Conservation (phyloP, 2,329 filamentous ascomycete species). For the Camptophora hylomeconis region DNA sequence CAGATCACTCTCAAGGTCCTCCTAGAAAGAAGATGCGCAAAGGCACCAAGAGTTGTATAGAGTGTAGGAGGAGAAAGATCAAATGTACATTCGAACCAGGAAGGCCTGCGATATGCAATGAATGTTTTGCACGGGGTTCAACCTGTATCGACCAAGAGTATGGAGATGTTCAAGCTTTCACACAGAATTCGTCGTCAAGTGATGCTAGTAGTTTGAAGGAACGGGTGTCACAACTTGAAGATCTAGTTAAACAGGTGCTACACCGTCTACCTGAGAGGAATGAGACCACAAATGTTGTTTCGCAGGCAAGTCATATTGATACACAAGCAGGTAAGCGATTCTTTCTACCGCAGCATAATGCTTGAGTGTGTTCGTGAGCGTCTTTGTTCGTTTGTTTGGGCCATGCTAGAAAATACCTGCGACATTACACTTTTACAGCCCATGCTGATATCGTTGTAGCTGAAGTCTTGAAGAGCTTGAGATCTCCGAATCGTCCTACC, state of each 20-base stretch:
- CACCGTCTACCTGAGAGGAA: conserved; percentile 20
- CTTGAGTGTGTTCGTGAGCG: too few relatives aligned
- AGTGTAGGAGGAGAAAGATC: conserved; percentile 31
- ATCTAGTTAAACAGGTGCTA: conserved; percentile 23
- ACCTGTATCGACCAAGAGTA: conserved; percentile 29
- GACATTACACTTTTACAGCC: not conserved
- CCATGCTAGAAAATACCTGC: too few relatives aligned
- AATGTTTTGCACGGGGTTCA: conserved; percentile 26
- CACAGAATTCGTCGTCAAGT: conserved; percentile 9
- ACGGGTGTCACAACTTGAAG: conserved; percentile 25
- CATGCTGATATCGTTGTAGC: conserved; percentile 6
- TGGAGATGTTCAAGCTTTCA: conserved; percentile 18
- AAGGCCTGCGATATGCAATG: conserved; percentile 24
- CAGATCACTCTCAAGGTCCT: conserved; percentile 20
- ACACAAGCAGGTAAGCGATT: conserved; percentile 10
- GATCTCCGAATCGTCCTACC: conserved; percentile 11
- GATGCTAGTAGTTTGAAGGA: conserved; percentile 25
- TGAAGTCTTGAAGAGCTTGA: conserved; percentile 18
- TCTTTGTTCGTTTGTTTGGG: too few relatives aligned
- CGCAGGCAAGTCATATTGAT: conserved; percentile 9
- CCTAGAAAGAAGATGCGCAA: conserved; percentile 32
- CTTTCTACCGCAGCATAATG: too few relatives aligned
- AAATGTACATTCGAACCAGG: conserved; percentile 27
- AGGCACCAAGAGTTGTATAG: conserved; percentile 29
- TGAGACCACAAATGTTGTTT: conserved; percentile 1